phyloP scores from a whole-genome alignment of 2,329 filamentous ascomycete genomes.

The Fusarium piperis region DNA sequence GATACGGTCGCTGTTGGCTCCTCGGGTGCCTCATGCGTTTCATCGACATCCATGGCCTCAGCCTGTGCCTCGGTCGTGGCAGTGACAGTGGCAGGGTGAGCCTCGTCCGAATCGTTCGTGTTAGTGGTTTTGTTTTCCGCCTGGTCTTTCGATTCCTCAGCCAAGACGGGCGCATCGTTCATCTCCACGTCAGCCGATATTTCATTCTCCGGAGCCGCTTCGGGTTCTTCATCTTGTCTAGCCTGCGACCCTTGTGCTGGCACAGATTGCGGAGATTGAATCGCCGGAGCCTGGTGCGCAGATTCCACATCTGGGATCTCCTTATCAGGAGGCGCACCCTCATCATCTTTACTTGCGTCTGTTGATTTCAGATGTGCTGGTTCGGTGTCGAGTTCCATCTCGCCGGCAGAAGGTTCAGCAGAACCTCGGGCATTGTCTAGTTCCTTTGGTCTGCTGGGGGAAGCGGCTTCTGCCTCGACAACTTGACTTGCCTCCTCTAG shows the following conservation, averaged over 20 bases:
- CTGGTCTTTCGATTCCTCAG: slow-evolving; percentile 1
- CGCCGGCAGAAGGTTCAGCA: background rate
- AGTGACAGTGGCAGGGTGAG: background rate
- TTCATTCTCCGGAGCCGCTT: background rate
- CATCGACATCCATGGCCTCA: slow-evolving; percentile 39
- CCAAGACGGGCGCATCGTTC: background rate
- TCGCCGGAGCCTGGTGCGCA: background rate
- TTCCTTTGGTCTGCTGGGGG: background rate
- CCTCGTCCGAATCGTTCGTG: background rate
- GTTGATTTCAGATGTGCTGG: background rate
- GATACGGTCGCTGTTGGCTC: slow-evolving; percentile 3
- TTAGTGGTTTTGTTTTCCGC: background rate
- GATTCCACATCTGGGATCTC: slow-evolving; percentile 2
- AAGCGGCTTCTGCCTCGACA: background rate
- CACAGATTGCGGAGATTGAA: background rate
- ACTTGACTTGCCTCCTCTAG: background rate
- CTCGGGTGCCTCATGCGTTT: background rate
- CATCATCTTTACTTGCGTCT: background rate
- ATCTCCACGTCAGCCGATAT: slow-evolving; percentile 16
- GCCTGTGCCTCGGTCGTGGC: background rate
- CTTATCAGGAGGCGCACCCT: background rate
- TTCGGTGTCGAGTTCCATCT: slow-evolving; percentile 16
- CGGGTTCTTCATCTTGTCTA: background rate
- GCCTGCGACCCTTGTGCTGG: background rate
- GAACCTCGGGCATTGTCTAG: background rate